Percentiles rank a stretch among this genome's conserved stretches.
These are phyloP conservation scores for Brassica carinata DNA, from an alignment of 345 rosid genomes.

Conservation along the genomic window DNA sequence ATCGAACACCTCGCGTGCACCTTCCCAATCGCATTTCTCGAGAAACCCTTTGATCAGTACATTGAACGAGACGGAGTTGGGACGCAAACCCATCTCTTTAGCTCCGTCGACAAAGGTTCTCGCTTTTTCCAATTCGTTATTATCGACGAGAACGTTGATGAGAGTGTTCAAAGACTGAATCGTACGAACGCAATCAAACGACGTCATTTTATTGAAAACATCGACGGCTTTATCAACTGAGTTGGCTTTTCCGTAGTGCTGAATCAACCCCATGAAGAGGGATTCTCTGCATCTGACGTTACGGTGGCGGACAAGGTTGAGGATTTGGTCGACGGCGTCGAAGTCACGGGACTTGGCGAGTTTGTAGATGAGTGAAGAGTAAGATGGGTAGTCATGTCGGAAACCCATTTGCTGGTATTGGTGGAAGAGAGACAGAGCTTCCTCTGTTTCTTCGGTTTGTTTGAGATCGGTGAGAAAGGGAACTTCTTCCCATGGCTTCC, in stretches of 20 bases:
- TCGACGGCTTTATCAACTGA: constrained; percentile 58
- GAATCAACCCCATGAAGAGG: constrained; percentile 69
- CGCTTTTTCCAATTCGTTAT: constrained; percentile 53
- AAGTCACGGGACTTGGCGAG: constrained; percentile 67
- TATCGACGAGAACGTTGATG: constrained; percentile 69
- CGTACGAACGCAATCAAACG: constrained; percentile 67
- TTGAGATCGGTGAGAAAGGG: constrained; percentile 64
- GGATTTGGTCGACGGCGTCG: constrained; percentile 59
- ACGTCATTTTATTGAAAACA: constrained; percentile 50
- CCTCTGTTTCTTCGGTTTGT: constrained; percentile 52
- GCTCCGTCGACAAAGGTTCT: constrained; percentile 49
- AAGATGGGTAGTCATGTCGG: constrained; percentile 79
- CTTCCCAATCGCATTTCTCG: constrained; percentile 40
- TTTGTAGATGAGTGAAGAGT: constrained; percentile 74
- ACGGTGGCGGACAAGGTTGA: constrained; percentile 43
- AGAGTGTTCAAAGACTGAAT: constrained; percentile 64
- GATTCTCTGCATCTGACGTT: constrained; percentile 63
- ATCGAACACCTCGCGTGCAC: constrained; percentile 61
- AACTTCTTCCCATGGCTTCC: constrained; percentile 41
- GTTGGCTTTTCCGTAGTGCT: constrained; percentile 64
- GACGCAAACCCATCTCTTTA: constrained; percentile 57
- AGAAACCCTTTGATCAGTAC: constrained; percentile 69
- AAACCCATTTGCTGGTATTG: constrained; percentile 58
- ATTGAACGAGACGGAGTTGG: constrained; percentile 72
- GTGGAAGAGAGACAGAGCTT: constrained; percentile 73